These are phyloP conservation scores for Talaromyces sp. DNA, from an alignment of 2,329 filamentous ascomycete genomes.

Conservation along the genomic window DNA sequence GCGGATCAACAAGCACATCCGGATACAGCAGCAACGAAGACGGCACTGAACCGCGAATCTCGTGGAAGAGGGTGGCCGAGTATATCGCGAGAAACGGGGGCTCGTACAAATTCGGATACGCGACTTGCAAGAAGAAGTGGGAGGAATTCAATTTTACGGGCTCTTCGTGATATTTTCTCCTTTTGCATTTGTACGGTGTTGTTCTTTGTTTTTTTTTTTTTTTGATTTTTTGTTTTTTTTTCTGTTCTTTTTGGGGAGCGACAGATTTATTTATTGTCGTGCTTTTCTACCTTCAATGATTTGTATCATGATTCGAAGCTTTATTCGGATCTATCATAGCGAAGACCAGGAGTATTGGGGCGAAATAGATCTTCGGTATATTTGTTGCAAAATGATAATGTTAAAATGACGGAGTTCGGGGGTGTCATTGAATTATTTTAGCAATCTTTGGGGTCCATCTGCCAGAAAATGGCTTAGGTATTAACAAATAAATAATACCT, in stretches of 20 bases:
- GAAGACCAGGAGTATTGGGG: neutral
- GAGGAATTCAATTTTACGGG: neutral
- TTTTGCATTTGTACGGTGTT: neutral
- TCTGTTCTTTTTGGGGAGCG: no score
- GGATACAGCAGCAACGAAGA: conserved; percentile 5
- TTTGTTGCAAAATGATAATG: neutral
- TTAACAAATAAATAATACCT: no score
- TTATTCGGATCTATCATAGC: neutral
- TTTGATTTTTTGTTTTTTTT: no score
- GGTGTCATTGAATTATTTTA: neutral
- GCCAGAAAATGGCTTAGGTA: no score
- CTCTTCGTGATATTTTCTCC: neutral
- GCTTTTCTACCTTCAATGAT: neutral
- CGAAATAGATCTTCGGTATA: neutral
- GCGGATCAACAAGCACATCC: neutral
- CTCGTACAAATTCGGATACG: conserved; percentile 54
- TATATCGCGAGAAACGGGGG: conserved; percentile 49
- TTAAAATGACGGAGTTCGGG: neutral
- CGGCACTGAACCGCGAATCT: conserved; percentile 23
- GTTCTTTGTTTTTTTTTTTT: no score
- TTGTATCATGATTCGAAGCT: neutral
- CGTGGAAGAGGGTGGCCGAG: conserved; percentile 55
- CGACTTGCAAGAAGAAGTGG: conserved; percentile 58
- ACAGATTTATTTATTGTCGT: neutral
- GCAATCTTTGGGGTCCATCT: conserved; percentile 11